Evolutionary conservation across 305 asterid species (phyloP), one percentile per base, ranked within the genome.

Genomic region (Solanum hybrid): DNA sequence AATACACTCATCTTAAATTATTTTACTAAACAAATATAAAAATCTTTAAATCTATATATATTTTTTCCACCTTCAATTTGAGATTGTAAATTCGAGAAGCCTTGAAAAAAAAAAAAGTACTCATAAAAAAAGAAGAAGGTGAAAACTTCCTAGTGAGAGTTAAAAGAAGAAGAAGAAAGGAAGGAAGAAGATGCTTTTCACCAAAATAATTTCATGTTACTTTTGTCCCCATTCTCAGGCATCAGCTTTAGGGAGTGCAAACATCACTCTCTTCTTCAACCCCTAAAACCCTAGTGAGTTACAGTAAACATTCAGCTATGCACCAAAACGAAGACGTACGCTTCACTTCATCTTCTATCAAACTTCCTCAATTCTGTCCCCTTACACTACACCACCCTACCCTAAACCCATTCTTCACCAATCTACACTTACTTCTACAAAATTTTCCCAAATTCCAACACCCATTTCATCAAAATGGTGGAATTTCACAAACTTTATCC

Each of bases 281-380:
- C 75, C 75, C 75, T 51, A 46, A 51, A 84, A 84, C 87, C 87
- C 87, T 84, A 84, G 87, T 31, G 27, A 3, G 14, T 51, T 17
- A 7, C 20, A 7, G 16, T n/a, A 37, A 46, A 42, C 86, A 42
- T 51, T 84, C 87, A 51, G 40, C 87, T 20, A 84, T 84, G 87
- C 42, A 17, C 46, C 87, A 84, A 51, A 94, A 94, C 91, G 95
- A 93, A 87, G 96, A 91, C 90, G 92, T 95, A 35, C 91, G 95
- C 12, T 92, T 94, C 95, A 86, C 93, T 86, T 91, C 95, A 64
- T 92, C 95, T 92, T 92, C 96, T 89, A 86, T 97, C 90, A 93
- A 95, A 86, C 93, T 95, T 66, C 92, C 98, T 32, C 90, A 89
- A 1, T 86, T 92, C 85, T 31, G 93, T 36, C 81, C 91, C 2